Evolutionary conservation across 257 asterid genomes (phyloP), one percentile per base, ranked within the genome.

Genomic region (Nicotiana attenuata): DNA sequence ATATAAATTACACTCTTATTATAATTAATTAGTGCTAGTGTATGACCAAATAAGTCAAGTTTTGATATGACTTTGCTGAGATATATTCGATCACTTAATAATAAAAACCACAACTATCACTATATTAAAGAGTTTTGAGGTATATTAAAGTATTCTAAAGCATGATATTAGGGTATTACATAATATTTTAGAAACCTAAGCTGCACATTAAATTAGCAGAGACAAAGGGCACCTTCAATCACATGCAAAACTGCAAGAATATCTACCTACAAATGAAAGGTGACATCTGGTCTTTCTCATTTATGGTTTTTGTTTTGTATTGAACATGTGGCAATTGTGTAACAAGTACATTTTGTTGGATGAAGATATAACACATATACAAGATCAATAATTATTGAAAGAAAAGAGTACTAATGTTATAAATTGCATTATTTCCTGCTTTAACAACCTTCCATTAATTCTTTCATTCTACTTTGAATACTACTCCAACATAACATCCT

Each of bases 201-300:
- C 80, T 38, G 26, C 80, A 75, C 80, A 75, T 50, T 14, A 75
- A 47, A 75, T 75, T 24, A 75, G 45, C 41, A 47, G 57, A 75
- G 63, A 50, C 79, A 75, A 75, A 75, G 61, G 16, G 63, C 26
- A 75, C 80, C 80, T 75, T 75, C 45, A 50, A 50, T 75, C 80
- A 75, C 80, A 75, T 75, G 80, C 61, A 47, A 29, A 75, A 22
- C 80, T 75, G 80, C 80, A 75, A 50, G 80, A 75, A 50, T 50
- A 75, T 75, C 80, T 50, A 75, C 80, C 63, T 24, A 73, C 45
- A 73, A 50, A 73, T 73, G 63, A 50, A 75, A 50, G 45, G 45
- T 75, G 80, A 50, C 80, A 75, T 75, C 80, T 75, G 63, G 80
- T 50, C 35, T 75, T 24, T 75, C 63, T 75, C 80, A 75, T 75